phyloP scores from a whole-genome alignment of 2,329 filamentous ascomycete genomes.

The Fusarium sp. region DNA sequence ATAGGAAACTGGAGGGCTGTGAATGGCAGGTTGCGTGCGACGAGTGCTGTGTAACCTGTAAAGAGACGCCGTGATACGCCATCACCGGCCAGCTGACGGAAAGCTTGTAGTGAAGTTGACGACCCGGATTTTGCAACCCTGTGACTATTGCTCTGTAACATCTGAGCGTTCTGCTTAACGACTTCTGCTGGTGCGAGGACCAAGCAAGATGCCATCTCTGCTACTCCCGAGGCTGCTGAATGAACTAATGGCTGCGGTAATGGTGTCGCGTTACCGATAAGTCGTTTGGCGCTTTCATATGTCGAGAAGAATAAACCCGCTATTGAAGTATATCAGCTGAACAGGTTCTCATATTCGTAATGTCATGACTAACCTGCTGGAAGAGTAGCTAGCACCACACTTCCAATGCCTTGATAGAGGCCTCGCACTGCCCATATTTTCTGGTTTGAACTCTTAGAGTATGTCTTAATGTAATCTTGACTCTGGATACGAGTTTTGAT shows the following conservation, averaged over 20 bases:
- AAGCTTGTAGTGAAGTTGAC: slow-evolving; percentile 63
- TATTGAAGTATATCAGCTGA: slow-evolving; percentile 50
- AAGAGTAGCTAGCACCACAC: slow-evolving; percentile 86
- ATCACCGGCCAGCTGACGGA: slow-evolving; percentile 66
- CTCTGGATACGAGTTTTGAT: slow-evolving; percentile 89
- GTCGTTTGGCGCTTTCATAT: slow-evolving; percentile 81
- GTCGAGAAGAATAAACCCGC: slow-evolving; percentile 91
- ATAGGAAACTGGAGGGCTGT: slow-evolving; percentile 91
- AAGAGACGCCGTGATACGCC: slow-evolving; percentile 70
- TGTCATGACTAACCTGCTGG: slow-evolving; percentile 74
- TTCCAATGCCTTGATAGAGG: slow-evolving; percentile 88
- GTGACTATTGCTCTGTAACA: slow-evolving; percentile 64
- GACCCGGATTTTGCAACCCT: slow-evolving; percentile 21
- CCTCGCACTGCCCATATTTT: slow-evolving; percentile 73
- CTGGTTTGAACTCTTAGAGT: slow-evolving; percentile 67
- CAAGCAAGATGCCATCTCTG: slow-evolving; percentile 86
- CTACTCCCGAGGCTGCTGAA: slow-evolving; percentile 78
- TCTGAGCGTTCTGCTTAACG: slow-evolving; percentile 94
- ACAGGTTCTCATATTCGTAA: background rate
- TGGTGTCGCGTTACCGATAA: slow-evolving; percentile 66
- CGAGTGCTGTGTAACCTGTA: slow-evolving; percentile 83
- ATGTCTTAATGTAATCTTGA: slow-evolving; percentile 78
- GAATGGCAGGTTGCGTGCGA: slow-evolving; percentile 86
- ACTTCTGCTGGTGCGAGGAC: slow-evolving; percentile 92
- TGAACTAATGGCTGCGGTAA: slow-evolving; percentile 79